Conservation (phyloP, 1,284 basidiomycete species). For the Rhizoctonia solani region DNA sequence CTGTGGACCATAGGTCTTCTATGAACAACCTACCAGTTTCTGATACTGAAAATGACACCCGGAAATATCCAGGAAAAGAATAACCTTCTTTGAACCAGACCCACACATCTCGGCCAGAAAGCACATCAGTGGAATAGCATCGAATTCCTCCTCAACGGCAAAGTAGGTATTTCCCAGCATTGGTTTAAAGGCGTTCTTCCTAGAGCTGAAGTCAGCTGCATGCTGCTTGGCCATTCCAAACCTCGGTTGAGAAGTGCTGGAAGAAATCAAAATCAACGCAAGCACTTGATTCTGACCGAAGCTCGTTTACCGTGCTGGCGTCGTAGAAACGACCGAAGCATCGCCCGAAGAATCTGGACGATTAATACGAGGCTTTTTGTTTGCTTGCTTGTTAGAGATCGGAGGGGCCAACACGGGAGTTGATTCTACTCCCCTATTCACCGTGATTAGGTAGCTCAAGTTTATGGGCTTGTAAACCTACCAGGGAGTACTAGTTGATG, state of each 20-base stretch:
- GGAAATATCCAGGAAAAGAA: neutral
- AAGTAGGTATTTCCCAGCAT: neutral
- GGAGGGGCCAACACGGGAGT: too few relatives aligned
- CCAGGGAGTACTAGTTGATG: too few relatives aligned
- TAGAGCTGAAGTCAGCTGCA: neutral
- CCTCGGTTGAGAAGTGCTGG: neutral
- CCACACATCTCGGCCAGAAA: neutral
- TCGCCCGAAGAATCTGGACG: too few relatives aligned
- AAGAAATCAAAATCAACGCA: too few relatives aligned
- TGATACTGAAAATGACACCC: neutral
- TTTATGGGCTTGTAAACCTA: too few relatives aligned
- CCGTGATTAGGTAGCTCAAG: too few relatives aligned
- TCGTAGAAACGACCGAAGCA: too few relatives aligned
- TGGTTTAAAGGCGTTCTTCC: neutral
- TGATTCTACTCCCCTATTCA: too few relatives aligned
- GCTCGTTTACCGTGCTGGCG: too few relatives aligned
- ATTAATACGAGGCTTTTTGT: too few relatives aligned
- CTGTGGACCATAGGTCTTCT: neutral
- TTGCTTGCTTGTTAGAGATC: too few relatives aligned
- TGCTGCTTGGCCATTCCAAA: neutral
- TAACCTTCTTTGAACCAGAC: neutral
- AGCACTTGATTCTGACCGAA: too few relatives aligned
- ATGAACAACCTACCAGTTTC: neutral
- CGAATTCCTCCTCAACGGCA: conserved; percentile 2
- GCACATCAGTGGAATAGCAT: conserved; percentile 4